Conservation (phyloP, 192 early-diverging fungal species). For the Coemansia erecta region DNA sequence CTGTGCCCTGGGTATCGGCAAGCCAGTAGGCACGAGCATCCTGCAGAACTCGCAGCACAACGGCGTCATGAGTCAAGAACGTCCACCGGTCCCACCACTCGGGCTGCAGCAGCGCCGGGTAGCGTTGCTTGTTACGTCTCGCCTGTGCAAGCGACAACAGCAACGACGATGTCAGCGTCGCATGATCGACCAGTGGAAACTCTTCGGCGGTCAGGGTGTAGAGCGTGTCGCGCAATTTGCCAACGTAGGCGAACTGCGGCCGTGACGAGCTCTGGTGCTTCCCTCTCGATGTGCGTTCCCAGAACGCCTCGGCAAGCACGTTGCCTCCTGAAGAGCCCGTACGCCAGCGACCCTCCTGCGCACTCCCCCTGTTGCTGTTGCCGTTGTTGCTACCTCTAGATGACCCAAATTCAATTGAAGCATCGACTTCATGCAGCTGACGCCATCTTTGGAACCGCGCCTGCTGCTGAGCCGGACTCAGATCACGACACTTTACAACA, state of each 20-base stretch:
- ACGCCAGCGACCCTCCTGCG: conserved; percentile 33
- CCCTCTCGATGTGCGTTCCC: conserved; percentile 30
- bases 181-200: conserved; percentile 60
- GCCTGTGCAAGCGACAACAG: conserved; percentile 42
- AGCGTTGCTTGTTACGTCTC: conserved; percentile 32
- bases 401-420: not conserved
- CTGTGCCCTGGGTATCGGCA: conserved; percentile 1
- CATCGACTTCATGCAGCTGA: conserved; percentile 26
- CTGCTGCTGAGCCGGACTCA: conserved; percentile 35
- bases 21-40: conserved; percentile 49
- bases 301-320: conserved; percentile 38
- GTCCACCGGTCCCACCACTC: conserved; percentile 51
- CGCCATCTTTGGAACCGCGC: conserved; percentile 24
- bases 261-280: conserved; percentile 6
- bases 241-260: conserved; percentile 61
- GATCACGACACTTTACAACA: conserved; percentile 33
- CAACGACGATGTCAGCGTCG: conserved; percentile 43
- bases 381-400: not conserved
- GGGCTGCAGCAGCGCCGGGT: conserved; percentile 37
- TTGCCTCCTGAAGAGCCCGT: conserved; percentile 44
- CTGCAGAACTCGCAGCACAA: conserved; percentile 42
- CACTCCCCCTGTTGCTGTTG: not conserved
- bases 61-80: conserved; percentile 40
- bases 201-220: conserved; percentile 68
- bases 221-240: conserved; percentile 60